Conservation (phyloP, 768 basidiomycete genomes). For the Mycena vulgaris region DNA sequence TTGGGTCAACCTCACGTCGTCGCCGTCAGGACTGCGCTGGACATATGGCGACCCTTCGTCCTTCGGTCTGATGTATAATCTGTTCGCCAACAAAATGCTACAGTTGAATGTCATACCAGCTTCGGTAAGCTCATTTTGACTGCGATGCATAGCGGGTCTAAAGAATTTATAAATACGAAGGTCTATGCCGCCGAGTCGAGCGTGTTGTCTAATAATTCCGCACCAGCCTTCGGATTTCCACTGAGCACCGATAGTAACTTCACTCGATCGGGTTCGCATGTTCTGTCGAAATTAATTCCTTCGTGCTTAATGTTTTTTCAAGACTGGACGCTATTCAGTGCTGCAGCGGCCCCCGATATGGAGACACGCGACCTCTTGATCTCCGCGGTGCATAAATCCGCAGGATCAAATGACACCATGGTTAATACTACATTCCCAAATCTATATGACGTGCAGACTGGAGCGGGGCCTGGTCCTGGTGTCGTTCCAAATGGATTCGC, state of each 20-base stretch:
- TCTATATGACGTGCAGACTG: slow-evolving; percentile 43
- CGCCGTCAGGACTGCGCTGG: slow-evolving; percentile 36
- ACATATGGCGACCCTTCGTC: slow-evolving; percentile 39
- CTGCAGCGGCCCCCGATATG: slow-evolving; percentile 55
- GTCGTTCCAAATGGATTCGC: slow-evolving; percentile 37
- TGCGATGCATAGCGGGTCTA: no score
- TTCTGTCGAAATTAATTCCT: neutral
- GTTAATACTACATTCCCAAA: slow-evolving; percentile 41
- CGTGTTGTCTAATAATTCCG: neutral
- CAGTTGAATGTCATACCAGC: slow-evolving; percentile 55
- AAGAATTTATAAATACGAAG: neutral
- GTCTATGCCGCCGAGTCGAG: neutral
- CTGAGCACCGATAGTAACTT: slow-evolving; percentile 41
- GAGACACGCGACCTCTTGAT: slow-evolving; percentile 58
- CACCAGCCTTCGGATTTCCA: slow-evolving; percentile 13
- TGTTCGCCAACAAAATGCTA: slow-evolving; percentile 66
- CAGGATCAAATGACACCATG: slow-evolving; percentile 34
- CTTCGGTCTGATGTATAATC: slow-evolving; percentile 67
- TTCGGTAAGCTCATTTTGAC: slow-evolving; percentile 22
- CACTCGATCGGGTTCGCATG: slow-evolving; percentile 45
- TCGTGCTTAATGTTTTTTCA: neutral
- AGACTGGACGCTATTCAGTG: slow-evolving; percentile 69
- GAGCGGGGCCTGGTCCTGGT: slow-evolving; percentile 12
- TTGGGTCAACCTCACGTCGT: slow-evolving; percentile 25
- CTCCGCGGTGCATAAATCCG: slow-evolving; percentile 41